phyloP scores from a whole-genome alignment of 2,329 filamentous ascomycete species.

The Botrytis elliptica region DNA sequence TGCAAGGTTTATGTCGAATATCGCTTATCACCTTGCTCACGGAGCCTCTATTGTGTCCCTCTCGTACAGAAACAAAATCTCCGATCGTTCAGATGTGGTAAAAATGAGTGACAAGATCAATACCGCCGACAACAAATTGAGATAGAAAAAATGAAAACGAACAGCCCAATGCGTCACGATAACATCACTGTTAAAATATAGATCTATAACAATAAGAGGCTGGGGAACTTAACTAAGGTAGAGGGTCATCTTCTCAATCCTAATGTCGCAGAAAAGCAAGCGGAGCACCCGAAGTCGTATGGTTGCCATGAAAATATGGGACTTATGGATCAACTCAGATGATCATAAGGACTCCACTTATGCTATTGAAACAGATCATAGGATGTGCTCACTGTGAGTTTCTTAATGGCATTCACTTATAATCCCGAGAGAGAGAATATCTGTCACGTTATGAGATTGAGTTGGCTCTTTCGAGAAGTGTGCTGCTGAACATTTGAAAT shows the following conservation, averaged over 20 bases:
- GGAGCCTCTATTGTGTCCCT: no score
- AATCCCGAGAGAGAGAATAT: no score
- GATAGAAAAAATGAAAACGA: accelerated
- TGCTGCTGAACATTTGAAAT: not conserved
- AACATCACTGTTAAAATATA: not conserved
- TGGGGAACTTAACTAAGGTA: no score
- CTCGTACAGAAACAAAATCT: not conserved
- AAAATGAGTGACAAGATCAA: not conserved
- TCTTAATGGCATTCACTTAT: no score
- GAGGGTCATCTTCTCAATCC: not conserved
- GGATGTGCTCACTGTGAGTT: no score
- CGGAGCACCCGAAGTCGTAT: not conserved
- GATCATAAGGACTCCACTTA: no score
- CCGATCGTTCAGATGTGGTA: accelerated
- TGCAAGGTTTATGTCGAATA: no score
- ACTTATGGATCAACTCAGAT: no score
- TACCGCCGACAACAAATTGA: not conserved
- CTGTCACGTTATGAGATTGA: no score
- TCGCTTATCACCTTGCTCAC: no score
- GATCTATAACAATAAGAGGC: not conserved
- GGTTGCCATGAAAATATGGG: no score
- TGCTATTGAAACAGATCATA: no score
- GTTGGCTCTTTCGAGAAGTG: accelerated
- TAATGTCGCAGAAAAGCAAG: not conserved
- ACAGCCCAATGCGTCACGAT: accelerated